These are phyloP conservation scores for Crucibulum laeve DNA, from an alignment of 768 basidiomycete species.

Conservation along the genomic window DNA sequence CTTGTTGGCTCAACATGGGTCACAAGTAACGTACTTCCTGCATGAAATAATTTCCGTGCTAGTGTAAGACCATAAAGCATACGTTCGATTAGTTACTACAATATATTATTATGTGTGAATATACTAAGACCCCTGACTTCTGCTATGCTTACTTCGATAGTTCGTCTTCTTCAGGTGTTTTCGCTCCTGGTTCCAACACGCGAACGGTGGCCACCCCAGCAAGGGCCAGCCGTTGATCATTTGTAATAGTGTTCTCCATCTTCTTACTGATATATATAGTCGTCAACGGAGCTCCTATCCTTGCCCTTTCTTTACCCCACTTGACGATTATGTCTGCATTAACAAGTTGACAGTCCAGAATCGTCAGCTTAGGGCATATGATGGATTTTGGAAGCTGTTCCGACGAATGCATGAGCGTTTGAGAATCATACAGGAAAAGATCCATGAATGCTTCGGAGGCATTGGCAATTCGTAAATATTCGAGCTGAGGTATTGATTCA, in stretches of 20 bases:
- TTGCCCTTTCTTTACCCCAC: slow-evolving; percentile 31
- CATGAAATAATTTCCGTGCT: too few relatives aligned
- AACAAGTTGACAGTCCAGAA: slow-evolving; percentile 42
- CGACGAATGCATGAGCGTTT: slow-evolving; percentile 7
- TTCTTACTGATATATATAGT: slow-evolving; percentile 41
- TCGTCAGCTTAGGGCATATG: slow-evolving; percentile 40
- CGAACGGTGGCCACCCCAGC: slow-evolving; percentile 21
- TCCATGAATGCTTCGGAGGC: slow-evolving; percentile 38
- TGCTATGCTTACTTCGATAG: slow-evolving; percentile 18
- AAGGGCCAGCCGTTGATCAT: slow-evolving; percentile 21
- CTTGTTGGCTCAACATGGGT: slow-evolving; percentile 29
- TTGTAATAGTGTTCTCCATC: slow-evolving; percentile 15
- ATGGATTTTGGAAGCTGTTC: slow-evolving; percentile 11
- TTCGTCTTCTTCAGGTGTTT: slow-evolving; percentile 41
- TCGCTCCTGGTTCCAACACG: slow-evolving; percentile 29
- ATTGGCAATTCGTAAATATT: slow-evolving; percentile 44
- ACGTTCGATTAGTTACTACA: too few relatives aligned
- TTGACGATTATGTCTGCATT: slow-evolving; percentile 23
- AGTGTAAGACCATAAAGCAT: too few relatives aligned
- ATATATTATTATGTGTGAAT: too few relatives aligned
- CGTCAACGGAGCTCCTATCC: slow-evolving; percentile 38
- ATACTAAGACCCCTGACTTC: too few relatives aligned
- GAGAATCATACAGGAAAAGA: slow-evolving; percentile 41
- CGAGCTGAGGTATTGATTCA: slow-evolving; percentile 52
- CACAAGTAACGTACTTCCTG: too few relatives aligned